phyloP scores from a whole-genome alignment of 2,329 filamentous ascomycete genomes.

The Sporothrix sp. region DNA sequence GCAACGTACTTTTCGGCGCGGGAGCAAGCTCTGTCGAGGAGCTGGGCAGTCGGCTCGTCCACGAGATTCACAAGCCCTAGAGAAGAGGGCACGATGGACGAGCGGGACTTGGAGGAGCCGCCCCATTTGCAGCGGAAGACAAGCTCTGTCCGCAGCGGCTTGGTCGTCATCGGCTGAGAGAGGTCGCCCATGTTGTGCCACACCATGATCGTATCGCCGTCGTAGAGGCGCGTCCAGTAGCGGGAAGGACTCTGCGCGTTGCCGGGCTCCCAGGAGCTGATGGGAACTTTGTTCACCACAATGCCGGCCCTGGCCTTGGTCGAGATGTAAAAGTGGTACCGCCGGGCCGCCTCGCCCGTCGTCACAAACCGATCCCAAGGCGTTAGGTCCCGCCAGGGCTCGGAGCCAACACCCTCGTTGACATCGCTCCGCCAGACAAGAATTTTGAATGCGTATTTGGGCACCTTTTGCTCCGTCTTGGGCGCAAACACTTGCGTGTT shows the following conservation, averaged over 20 bases:
- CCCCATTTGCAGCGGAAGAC: conserved; percentile 48
- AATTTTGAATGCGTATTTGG: conserved; percentile 72
- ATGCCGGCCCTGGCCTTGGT: conserved; percentile 73
- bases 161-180: conserved; percentile 11
- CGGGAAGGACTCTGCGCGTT: conserved; percentile 45
- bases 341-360: conserved; percentile 35
- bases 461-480: conserved; percentile 58
- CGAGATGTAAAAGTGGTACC: conserved; percentile 61
- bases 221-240: conserved; percentile 60
- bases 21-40: conserved; percentile 40
- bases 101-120: conserved; percentile 37
- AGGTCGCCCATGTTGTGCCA: conserved; percentile 42
- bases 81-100: conserved; percentile 15
- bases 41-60: conserved; percentile 30
- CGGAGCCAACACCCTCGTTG: conserved; percentile 53
- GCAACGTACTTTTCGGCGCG: conserved; percentile 36
- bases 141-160: conserved; percentile 29
- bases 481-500: conserved; percentile 61
- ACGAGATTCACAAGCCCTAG: conserved; percentile 26
- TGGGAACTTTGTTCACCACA: conserved; percentile 59
- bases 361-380: conserved; percentile 45
- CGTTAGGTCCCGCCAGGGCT: conserved; percentile 43
- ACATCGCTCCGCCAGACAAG: conserved; percentile 62
- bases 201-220: conserved; percentile 67
- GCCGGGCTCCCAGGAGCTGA: conserved; percentile 48